Evolutionary conservation across 768 basidiomycete genomes (phyloP).

Genomic region (Jaapia argillacea): DNA sequence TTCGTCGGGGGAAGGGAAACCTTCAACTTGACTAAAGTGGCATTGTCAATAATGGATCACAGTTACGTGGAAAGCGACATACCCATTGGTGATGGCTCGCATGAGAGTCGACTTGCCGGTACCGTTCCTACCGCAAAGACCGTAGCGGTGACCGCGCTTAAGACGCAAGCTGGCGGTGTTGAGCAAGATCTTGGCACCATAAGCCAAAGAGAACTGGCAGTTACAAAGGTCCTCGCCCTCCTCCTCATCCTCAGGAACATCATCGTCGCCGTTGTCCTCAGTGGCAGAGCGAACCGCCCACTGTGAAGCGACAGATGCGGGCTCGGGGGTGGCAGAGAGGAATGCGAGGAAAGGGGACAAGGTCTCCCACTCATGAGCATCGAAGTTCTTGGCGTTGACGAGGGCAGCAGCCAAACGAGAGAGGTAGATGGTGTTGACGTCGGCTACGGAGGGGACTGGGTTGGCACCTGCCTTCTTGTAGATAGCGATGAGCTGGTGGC

Average conservation of each 20-base stretch:
- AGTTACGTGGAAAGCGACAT: conserved; percentile 11
- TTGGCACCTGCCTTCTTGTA: conserved; percentile 78
- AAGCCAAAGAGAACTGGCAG: conserved; percentile 97
- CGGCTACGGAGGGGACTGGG: conserved; percentile 44
- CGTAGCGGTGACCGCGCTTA: conserved; percentile 97
- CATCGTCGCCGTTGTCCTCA: conserved; percentile 59
- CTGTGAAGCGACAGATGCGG: conserved; percentile 60
- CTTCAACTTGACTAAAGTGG: conserved; percentile 73
- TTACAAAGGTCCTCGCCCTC: conserved; percentile 98
- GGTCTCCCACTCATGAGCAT: conserved; percentile 77
- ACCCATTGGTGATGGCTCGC: conserved; percentile 87
- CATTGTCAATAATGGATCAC: conserved; percentile 23
- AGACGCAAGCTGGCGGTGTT: conserved; percentile 95
- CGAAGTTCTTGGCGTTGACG: conserved; percentile 87
- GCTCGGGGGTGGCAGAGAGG: conserved; percentile 53
- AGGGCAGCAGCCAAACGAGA: conserved; percentile 77
- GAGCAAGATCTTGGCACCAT: conserved; percentile 97
- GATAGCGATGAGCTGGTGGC: conserved; percentile 55
- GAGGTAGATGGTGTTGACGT: conserved; percentile 57
- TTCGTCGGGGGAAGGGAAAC: conserved; percentile 94
- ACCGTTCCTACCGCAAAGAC: conserved; percentile 98
- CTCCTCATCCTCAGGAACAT: conserved; percentile 80
- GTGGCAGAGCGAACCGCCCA: conserved; percentile 88
- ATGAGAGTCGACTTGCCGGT: conserved; percentile 95
- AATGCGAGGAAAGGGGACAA: conserved; percentile 71